Evolutionary conservation across 495 filamentous ascomycete genomes (phyloP), one percentile per base, ranked within the genome.

Genomic region (Halenospora varia): DNA sequence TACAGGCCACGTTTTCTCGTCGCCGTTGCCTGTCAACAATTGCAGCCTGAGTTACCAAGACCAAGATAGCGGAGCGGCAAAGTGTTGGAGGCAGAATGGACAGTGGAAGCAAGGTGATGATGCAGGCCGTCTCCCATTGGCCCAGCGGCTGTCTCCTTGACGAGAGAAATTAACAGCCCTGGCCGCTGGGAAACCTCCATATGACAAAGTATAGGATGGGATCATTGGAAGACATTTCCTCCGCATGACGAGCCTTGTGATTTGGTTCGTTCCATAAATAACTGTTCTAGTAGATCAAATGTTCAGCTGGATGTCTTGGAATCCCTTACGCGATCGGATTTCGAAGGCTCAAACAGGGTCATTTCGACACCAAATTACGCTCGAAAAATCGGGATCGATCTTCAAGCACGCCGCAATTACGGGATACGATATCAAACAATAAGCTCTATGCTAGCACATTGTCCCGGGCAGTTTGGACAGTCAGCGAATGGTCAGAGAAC

Each of bases 41-140:
- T 9, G 42, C 42, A 46, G 15, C 42, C 42, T 46, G 42, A n/a
- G 42, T 46, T 46, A 46, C 42, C 42, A 46, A 46, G 19, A 46
- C 42, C 42, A 20, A 46, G 42, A 20, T 8, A 17, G 42, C 42
- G 42, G 42, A 9, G 42, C 19, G 42, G 42, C 8, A 46, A 17
- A 9, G 42, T 46, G 13, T 17, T 46, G 13, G 4, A 46, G 42
- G 42, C 42, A 46, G 17, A 20, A 46, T 9, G 29, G 6, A 35
- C 29, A 35, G 29, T 35, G 29, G n/a, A n/a, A 40, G 35, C 35
- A 9, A 9, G 35, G 42, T 8, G 13, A n/a, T 46, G 15, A 17
- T 20, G 42, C 42, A 8, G 8, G 42, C 4, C 42, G 13, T n/a
- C 8, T 46, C 8, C 15, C 17, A 20, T 46, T 46, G 42, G 19